phyloP scores from a whole-genome alignment of 2,329 filamentous ascomycete species.

The Trichoderma atrobrunneum region DNA sequence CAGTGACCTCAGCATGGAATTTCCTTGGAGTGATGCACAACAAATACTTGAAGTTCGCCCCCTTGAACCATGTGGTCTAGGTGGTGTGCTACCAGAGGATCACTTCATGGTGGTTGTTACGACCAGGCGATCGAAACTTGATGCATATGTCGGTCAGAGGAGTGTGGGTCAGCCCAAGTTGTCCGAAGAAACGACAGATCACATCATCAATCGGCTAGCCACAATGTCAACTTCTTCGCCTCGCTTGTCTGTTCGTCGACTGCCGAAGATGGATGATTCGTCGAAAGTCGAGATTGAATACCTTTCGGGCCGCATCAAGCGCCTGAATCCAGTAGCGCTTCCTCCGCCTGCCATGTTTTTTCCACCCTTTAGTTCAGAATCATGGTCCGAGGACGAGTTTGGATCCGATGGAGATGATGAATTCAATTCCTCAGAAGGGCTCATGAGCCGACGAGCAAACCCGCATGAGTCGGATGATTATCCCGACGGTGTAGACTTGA shows the following conservation, averaged over 20 bases:
- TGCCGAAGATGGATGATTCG: neutral
- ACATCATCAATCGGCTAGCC: slow-evolving; percentile 42
- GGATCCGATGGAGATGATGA: slow-evolving; percentile 31
- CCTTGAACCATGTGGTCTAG: slow-evolving; percentile 58
- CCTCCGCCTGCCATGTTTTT: slow-evolving; percentile 54
- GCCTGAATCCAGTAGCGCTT: slow-evolving; percentile 46
- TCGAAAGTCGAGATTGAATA: slow-evolving; percentile 45
- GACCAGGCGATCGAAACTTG: slow-evolving; percentile 43
- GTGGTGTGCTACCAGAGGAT: slow-evolving; percentile 60
- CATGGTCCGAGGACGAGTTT: slow-evolving; percentile 32
- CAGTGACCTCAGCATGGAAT: slow-evolving; percentile 44
- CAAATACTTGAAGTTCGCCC: slow-evolving; percentile 39
- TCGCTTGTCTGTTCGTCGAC: slow-evolving; percentile 2
- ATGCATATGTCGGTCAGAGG: slow-evolving; percentile 12
- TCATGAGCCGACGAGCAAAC: slow-evolving; percentile 36
- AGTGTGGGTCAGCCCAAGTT: neutral
- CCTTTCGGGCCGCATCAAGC: slow-evolving; percentile 40
- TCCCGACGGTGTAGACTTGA: slow-evolving; percentile 39
- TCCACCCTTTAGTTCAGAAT: slow-evolving; percentile 45
- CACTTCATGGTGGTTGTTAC: slow-evolving; percentile 58
- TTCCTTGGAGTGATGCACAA: slow-evolving; percentile 44
- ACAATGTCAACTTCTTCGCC: slow-evolving; percentile 43
- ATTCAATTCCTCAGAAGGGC: slow-evolving; percentile 29
- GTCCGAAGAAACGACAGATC: slow-evolving; percentile 36
- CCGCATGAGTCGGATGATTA: slow-evolving; percentile 42